Evolutionary conservation across 2,329 filamentous ascomycete species (phyloP).

Genomic region (Pyricularia sp.): DNA sequence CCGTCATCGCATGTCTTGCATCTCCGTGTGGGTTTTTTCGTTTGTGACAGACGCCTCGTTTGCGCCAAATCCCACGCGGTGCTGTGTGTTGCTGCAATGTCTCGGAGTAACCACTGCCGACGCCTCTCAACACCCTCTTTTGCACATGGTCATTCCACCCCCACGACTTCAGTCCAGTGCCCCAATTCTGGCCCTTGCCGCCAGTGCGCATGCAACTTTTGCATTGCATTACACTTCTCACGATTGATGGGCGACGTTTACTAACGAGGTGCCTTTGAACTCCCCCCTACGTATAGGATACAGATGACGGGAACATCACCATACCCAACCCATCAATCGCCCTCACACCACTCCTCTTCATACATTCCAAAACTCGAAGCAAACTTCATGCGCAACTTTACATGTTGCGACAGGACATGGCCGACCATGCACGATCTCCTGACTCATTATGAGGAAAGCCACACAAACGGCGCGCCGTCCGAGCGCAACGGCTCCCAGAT

Average conservation of each 20-base stretch:
- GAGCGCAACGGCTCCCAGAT: conserved; percentile 17
- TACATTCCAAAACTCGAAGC: conserved; percentile 94
- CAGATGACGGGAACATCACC: conserved; percentile 63
- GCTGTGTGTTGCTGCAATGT: neutral
- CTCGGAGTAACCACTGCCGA: neutral
- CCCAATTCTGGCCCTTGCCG: neutral
- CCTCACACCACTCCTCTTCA: conserved; percentile 90
- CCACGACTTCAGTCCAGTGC: neutral
- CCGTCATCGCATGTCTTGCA: neutral
- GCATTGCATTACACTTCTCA: neutral
- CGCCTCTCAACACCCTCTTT: neutral
- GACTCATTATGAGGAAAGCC: conserved; percentile 92
- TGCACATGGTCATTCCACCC: neutral
- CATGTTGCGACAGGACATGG: conserved; percentile 81
- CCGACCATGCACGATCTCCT: conserved; percentile 88
- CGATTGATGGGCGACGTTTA: neutral
- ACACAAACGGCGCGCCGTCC: conserved; percentile 45
- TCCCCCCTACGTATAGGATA: neutral
- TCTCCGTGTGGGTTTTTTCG: neutral
- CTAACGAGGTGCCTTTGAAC: neutral
- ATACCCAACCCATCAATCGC: conserved; percentile 69
- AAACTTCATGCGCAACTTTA: conserved; percentile 95
- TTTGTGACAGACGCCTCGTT: neutral
- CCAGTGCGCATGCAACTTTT: neutral
- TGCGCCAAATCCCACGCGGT: neutral